Evolutionary conservation across 129 eudicot species (phyloP), one percentile per base, ranked within the genome.

Genomic region (Tagetes erecta): DNA sequence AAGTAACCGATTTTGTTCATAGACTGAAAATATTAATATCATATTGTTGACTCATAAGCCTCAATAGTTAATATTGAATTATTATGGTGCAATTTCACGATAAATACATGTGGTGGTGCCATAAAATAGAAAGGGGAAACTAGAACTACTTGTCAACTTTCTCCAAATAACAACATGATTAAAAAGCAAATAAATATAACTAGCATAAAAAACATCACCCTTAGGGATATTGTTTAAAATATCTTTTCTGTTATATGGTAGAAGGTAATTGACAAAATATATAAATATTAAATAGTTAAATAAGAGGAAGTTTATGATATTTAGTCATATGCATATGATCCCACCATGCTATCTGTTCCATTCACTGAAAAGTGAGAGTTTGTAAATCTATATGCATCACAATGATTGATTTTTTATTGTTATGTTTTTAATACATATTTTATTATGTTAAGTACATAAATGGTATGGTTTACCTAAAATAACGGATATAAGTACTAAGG

Each of bases 301-400:
- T n/a, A 11, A 59, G 9, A 34, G 8, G 30, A 31, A 27, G 31
- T 1, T 8, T 33, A 33, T 59, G 9, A 9, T 59, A 49, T 70
- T 50, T 70, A 37, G 66, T 55, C 82, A 78, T 78, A 71, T 64
- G 78, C 77, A 38, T 71, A 41, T 71, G 77, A 71, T 78, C 82
- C 77, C 77, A 71, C 82, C 78, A 78, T 71, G 73, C 82, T 71
- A 63, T 0, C 35, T 77, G 75, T 47, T 77, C 62, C 64, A 45
- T 68, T 68, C 51, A 14, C 81, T 75, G 52, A 53, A 55, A 67
- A 55, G 67, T 76, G 46, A 66, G 56, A 66, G 58, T 67, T 40
- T 67, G 30, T n/a, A 31, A 51, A 49, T 6, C 3, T 40, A 10
- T 75, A 49, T 68, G 75, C 66, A 68, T 76, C 68, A 45, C 58